A percentile compares a stretch with the other conserved stretches of the same genome.
These are phyloP conservation scores for Mortierella alpina DNA, from an alignment of 192 early-diverging fungal species.

Conservation along the genomic window DNA sequence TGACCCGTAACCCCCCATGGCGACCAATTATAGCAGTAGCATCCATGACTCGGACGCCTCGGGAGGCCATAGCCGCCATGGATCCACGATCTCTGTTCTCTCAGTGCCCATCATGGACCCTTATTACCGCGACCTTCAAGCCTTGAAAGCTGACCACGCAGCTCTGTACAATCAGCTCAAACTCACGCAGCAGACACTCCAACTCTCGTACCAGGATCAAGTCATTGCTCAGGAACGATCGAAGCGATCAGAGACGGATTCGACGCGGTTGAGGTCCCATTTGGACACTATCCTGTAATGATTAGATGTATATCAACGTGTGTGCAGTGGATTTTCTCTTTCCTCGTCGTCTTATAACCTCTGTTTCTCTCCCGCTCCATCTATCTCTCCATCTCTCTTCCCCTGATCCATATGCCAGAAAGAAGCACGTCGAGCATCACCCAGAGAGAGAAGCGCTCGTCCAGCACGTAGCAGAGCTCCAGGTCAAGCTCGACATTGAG, in stretches of 20 bases:
- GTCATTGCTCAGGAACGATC: constrained; percentile 26
- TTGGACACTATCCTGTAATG: constrained; percentile 36
- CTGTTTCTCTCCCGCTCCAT: background rate
- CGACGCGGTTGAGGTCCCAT: constrained; percentile 11
- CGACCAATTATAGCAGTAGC: background rate
- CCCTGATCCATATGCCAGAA: constrained; percentile 2
- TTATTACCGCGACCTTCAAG: constrained; percentile 24
- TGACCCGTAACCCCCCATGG: background rate
- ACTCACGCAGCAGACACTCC: constrained; percentile 28
- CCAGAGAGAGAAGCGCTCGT: constrained; percentile 34
- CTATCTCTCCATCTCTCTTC: background rate
- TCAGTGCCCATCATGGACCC: constrained; percentile 37
- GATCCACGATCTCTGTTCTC: constrained; percentile 19
- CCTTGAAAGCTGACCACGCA: constrained; percentile 19
- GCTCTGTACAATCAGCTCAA: constrained; percentile 27
- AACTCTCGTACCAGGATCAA: constrained; percentile 31
- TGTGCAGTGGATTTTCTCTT: too few species aligned
- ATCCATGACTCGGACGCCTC: background rate
- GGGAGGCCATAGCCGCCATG: background rate
- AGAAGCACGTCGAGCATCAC: constrained; percentile 44
- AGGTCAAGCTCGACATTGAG: constrained; percentile 18
- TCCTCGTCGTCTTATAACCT: background rate
- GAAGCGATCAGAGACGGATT: constrained; percentile 27
- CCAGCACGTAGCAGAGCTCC: constrained; percentile 27
- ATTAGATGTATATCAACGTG: background rate